Evolutionary conservation across 2,329 filamentous ascomycete genomes (phyloP).

Genomic region (Aspergillus tamarii): DNA sequence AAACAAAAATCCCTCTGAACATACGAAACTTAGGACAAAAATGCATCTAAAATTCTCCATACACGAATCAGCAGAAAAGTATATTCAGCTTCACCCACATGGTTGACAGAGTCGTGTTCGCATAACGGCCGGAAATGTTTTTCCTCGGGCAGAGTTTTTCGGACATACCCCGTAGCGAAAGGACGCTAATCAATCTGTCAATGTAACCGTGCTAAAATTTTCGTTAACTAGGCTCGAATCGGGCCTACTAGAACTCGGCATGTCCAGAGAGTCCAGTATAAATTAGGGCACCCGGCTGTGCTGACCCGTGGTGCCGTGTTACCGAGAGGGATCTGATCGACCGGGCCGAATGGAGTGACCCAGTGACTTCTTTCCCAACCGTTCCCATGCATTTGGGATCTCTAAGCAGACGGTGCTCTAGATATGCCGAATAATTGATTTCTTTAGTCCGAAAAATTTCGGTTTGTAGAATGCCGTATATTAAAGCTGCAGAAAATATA

Average conservation of each 20-base stretch:
- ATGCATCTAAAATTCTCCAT: neutral
- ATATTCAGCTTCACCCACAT: constrained; percentile 1
- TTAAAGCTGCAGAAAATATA: neutral
- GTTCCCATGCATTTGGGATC: neutral
- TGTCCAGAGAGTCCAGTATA: neutral
- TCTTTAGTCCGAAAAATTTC: neutral
- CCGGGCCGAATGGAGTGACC: constrained; percentile 19
- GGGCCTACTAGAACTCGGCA: neutral
- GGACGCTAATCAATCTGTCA: neutral
- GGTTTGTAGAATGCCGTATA: neutral
- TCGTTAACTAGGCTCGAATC: constrained; percentile 1
- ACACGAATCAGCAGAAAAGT: neutral
- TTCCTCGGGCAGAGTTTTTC: neutral
- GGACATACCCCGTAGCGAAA: neutral
- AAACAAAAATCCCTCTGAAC: neutral
- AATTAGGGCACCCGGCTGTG: constrained; percentile 1
- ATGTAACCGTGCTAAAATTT: neutral
- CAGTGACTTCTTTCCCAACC: constrained; percentile 2
- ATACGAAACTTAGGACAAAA: neutral
- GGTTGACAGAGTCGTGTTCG: neutral
- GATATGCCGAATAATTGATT: neutral
- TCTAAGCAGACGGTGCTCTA: neutral
- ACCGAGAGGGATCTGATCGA: constrained; percentile 17
- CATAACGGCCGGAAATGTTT: neutral
- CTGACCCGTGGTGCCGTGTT: constrained; percentile 12